Evolutionary conservation across 1,284 basidiomycete species (phyloP), one percentile per base, ranked within the genome.

Genomic region (Phaffia rhodozyma): DNA sequence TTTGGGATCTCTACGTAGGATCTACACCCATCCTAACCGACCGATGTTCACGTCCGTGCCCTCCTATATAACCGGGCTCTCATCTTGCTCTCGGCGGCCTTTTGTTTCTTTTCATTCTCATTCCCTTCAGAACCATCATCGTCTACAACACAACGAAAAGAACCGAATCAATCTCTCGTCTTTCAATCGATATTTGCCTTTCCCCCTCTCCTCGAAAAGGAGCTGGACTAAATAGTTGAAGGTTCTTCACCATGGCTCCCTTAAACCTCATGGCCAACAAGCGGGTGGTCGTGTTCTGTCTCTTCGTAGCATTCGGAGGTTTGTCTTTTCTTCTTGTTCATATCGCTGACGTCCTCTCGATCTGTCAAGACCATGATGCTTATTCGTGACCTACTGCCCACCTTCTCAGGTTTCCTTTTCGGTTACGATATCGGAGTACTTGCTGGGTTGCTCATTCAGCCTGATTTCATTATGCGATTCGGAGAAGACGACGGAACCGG

Each of bases 391-490:
- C 54, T 55, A 34, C 25, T 25, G 30, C 27, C 23, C 32, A 7
- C 20, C 54, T 5, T 7, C 18, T 55, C 7, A 25, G n/a, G 29
- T 29, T 23, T n/a, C 11, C 34, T 58, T 23, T 30, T 58, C 47
- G 34, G 50, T 32, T 54, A 62, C 38, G 61, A 62, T 29, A 62
- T 62, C 43, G 61, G 49, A 47, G 48, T 61, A n/a, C 34, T 55
- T 30, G 34, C 53, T 0, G 63, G 63, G 3, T 53, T 61, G 5
- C 50, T 65, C 5, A 65, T 65, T 29, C 58, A 63, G 66, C 81
- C 82, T 7, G 85, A 88, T 72, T 89, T 89, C 72, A 78, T 86
- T 66, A 67, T 76, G 62, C 80, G 84, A 23, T 87, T 89, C 70
- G 86, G 86, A 20, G 76, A 83, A 69, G 55, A 66, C 4, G 80